phyloP scores from a whole-genome alignment of 2,329 filamentous ascomycete genomes.

The Pseudocercospora fuligena region DNA sequence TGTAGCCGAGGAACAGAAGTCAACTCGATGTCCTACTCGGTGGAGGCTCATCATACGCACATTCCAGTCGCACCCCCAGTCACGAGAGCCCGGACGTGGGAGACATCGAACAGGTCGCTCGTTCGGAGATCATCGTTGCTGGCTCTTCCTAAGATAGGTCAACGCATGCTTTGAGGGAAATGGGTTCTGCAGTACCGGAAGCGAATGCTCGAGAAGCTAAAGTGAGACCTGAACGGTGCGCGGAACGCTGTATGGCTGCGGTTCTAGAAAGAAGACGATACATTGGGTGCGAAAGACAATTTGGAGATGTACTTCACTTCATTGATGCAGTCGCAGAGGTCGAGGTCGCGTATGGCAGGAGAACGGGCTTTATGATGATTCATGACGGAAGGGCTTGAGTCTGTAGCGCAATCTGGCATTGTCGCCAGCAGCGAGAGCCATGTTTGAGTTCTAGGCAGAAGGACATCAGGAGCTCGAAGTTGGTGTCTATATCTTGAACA shows the following conservation, averaged over 20 bases:
- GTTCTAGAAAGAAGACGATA: slow-evolving; percentile 16
- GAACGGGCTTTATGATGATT: too few relatives aligned
- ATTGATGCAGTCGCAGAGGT: too few relatives aligned
- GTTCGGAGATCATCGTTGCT: slow-evolving; percentile 48
- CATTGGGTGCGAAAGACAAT: slow-evolving; percentile 30
- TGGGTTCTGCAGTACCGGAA: neutral
- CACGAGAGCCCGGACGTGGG: slow-evolving; percentile 51
- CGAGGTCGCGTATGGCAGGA: too few relatives aligned
- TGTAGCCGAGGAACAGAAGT: neutral
- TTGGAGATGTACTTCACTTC: too few relatives aligned
- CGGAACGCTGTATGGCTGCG: neutral
- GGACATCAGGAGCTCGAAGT: too few relatives aligned
- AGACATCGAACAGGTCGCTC: slow-evolving; percentile 52
- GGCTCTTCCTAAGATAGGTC: slow-evolving; percentile 36
- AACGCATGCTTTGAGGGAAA: neutral
- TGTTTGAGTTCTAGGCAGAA: too few relatives aligned
- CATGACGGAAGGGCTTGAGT: too few relatives aligned
- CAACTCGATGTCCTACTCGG: neutral
- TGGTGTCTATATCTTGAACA: too few relatives aligned
- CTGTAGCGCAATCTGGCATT: too few relatives aligned
- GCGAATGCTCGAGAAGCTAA: neutral
- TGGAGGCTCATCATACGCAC: slow-evolving; percentile 17
- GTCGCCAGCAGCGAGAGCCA: too few relatives aligned
- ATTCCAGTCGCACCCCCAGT: slow-evolving; percentile 54
- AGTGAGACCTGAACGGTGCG: neutral